Base-by-base conservation (phyloP, 257 asterid species). In the Lavandula angustifolia region DNA sequence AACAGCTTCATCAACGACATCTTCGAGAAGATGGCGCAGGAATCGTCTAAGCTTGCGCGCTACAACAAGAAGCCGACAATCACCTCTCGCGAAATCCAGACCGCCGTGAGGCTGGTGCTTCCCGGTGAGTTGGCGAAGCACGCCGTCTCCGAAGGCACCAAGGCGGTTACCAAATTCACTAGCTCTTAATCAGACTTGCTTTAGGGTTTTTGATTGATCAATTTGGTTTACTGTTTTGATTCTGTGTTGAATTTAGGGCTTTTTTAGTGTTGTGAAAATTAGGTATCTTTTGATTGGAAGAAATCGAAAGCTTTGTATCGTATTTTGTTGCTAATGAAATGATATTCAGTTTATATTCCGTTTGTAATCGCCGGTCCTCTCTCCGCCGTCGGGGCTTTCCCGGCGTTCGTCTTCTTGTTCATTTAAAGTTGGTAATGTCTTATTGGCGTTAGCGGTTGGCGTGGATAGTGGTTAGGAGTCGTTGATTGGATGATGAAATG, bases 41-140 rank as follows among this genome's bases (percentile, higher is more conserved):
- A 86, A 46, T 60, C 88, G 1, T 70, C 91, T 0, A 53, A 76
- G 13, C 67, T 86, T 46, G 91, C 91, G 0, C 49, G 95, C 34
- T 81, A 81, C 74, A 86, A 86, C 70, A 86, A 86, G 85, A 86
- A 86, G 74, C 95, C 95, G 4, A 86, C 95, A 3, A 86, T 86
- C 34, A 86, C 95, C 7, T 81, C 88, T 1, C 77, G 95, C 32
- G 95, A 86, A 44, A 84, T 86, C 51, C 95, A 86, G 72, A 86
- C 95, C 0, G 95, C 88, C 1, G 88, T 86, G 1, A 69, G 95
- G 4, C 50, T 86, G 53, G 95, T 86, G 5, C 79, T 86, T 31
- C 95, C 95, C 1, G 91, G 95, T 0, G 95, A 86, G 74, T 54
- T 86, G 73, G 95, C 91, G 0, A 87, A 84, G 59, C 89, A 84